Base-by-base conservation (phyloP, 2,329 filamentous ascomycete species). In the Diaporthe destruens region DNA sequence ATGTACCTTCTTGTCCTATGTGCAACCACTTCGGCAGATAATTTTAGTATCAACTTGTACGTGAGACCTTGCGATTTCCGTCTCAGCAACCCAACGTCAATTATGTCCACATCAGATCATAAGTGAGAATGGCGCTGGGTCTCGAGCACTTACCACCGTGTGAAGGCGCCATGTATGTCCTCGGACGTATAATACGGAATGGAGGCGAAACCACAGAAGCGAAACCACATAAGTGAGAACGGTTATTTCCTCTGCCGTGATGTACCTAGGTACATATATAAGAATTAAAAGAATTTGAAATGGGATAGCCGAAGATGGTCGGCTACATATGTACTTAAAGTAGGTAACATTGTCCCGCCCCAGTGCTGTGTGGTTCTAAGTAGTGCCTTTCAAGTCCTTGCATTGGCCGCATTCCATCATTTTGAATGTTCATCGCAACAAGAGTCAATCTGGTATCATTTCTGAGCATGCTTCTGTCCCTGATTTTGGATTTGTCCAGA, bases 1-100 rank as follows among this genome's bases (percentile, higher is more conserved):
- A 44, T 44, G 20, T 59, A 36, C 56, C 20, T 14, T 61, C 36
- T 20, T 18, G 36, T 42, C 44, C 29, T 16, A 20, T 61, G 23
- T 61, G 56, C 56, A 61, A 44, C 23, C 36, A 20, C 56, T 44
- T 59, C 56, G 56, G 36, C 36, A 42, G 56, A 59, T 59, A 44
- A 59, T 59, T 59, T 44, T 44, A 29, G 55, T 59, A 59, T 18
- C 36, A 18, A 18, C 42, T 32, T 16, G 11, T 14, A 25, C n/a
- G 42, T 42, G 34, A 12, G n/a, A 8, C 12, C 25, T 42, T 23
- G n/a, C 12, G 12, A 8, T 42, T 32, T 32, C 42, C 25, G 25
- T 63, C 2, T 29, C 6, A 6, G 32, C 11, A 65, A 16, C 20
- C 14, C 32, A 25, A 23, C 12, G 14, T 5, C 25, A 29, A 16